phyloP scores from a whole-genome alignment of 2,329 filamentous ascomycete species.

The Sclerotinia subarctica region DNA sequence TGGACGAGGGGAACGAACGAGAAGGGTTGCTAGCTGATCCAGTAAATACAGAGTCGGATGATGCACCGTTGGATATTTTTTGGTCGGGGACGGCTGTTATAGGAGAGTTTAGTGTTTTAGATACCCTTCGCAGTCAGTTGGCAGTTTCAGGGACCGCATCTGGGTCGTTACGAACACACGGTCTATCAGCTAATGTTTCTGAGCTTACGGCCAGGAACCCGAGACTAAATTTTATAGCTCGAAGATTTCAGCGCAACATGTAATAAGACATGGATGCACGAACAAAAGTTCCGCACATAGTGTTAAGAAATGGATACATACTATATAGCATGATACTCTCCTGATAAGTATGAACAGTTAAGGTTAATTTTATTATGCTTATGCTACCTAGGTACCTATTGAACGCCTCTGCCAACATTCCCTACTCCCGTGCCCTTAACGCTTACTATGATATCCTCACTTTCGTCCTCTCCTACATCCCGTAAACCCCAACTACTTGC shows the following conservation, averaged over 20 bases:
- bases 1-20: constrained; percentile 25
- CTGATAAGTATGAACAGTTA: background rate
- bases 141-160: constrained; percentile 34
- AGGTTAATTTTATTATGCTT: constrained; percentile 43
- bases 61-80: constrained; percentile 35
- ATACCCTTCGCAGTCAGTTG: constrained; percentile 36
- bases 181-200: constrained; percentile 34
- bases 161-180: constrained; percentile 34
- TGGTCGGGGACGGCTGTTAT: constrained; percentile 37
- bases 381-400: constrained; percentile 25
- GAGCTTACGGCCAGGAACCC: constrained; percentile 30
- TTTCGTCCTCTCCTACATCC: constrained; percentile 62
- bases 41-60: constrained; percentile 30
- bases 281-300: background rate
- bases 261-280: constrained; percentile 19
- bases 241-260: constrained; percentile 32
- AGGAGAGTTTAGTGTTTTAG: constrained; percentile 37
- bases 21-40: constrained; percentile 24
- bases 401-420: constrained; percentile 88
- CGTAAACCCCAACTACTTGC: constrained; percentile 87
- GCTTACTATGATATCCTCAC: constrained; percentile 74
- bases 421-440: constrained; percentile 92
- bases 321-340: background rate
- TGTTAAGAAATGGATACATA: background rate
- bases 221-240: constrained; percentile 32